Evolutionary conservation across 176 grass and related monocot species (phyloP).

Genomic region (bread wheat (Triticum aestivum)): IWGSC_CS_RefSeq_v2.1 NC_057801.1:157125660-157126159

Average conservation of each 20-base stretch:
- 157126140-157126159: slow-evolving; percentile 42
- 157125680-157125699: too few species aligned
- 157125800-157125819: too few species aligned
- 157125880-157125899: too few species aligned
- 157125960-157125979: background rate
- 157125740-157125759: background rate
- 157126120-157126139: slow-evolving; percentile 18
- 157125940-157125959: too few species aligned
- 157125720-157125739: too few species aligned
- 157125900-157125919: background rate
- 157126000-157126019: background rate
- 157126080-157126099: background rate
- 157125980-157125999: background rate
- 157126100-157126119: background rate
- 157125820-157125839: too few species aligned
- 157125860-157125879: too few species aligned
- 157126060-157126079: background rate
- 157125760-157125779: background rate
- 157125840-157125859: too few species aligned
- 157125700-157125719: too few species aligned
- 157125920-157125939: background rate
- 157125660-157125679: too few species aligned
- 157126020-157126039: background rate
- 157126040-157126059: background rate
- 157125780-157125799: background rate